Conservation (phyloP, 805 yeast genomes). For the Candida nanaspora region DNA sequence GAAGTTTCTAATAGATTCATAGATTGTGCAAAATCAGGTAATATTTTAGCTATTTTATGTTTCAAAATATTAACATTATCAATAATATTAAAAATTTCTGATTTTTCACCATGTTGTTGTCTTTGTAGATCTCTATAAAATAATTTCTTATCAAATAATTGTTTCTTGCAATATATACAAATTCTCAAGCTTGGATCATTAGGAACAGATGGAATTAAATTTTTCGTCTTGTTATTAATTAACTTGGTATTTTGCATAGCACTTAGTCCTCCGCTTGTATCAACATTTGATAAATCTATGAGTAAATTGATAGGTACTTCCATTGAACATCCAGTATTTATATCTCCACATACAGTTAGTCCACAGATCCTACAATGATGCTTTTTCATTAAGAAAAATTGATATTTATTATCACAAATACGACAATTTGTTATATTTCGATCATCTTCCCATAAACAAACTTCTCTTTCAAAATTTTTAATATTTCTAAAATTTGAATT, state of each 20-base stretch:
- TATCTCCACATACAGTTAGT: constrained; percentile 65
- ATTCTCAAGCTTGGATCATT: constrained; percentile 34
- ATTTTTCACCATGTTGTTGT: constrained; percentile 6
- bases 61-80: constrained; percentile 17
- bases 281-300: constrained; percentile 28
- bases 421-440: constrained; percentile 43
- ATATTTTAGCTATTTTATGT: constrained; percentile 10
- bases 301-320: constrained; percentile 49
- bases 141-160: constrained; percentile 49
- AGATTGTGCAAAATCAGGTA: constrained; percentile 11
- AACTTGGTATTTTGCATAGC: no score
- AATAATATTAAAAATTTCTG: constrained; percentile 33
- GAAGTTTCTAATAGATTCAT: constrained; percentile 1
- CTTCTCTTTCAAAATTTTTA: constrained; percentile 33
- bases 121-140: constrained; percentile 33
- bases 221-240: not conserved
- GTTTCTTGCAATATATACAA: constrained; percentile 63
- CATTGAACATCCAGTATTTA: constrained; percentile 59
- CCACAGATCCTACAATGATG: constrained; percentile 96
- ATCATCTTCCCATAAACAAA: constrained; percentile 65
- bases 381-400: constrained; percentile 47
- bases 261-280: not conserved
- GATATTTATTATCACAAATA: constrained; percentile 54
- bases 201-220: constrained; percentile 1
- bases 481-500: constrained; percentile 3